Evolutionary conservation across 768 basidiomycete species (phyloP).

Genomic region (Tulasnella sp.): DNA sequence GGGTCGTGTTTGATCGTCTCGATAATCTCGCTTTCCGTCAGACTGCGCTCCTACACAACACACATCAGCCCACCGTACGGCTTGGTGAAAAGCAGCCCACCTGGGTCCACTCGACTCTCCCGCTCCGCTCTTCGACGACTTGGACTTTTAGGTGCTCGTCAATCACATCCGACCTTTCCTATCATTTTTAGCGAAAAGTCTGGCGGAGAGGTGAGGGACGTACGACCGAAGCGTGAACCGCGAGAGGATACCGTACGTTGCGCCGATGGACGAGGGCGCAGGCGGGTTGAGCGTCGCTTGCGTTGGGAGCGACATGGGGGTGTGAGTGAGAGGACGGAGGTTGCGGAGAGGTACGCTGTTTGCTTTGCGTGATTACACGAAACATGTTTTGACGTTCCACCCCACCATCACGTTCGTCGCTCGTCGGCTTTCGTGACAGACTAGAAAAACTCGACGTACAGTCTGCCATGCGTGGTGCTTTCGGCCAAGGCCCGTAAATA

Average conservation of each 20-base stretch:
- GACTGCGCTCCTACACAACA: slow-evolving; percentile 51
- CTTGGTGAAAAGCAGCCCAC: not conserved
- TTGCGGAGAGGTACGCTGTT: too few species aligned
- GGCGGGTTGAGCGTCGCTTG: not conserved
- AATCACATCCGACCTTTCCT: slow-evolving; percentile 9
- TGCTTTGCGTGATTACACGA: too few species aligned
- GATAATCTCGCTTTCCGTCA: slow-evolving; percentile 61
- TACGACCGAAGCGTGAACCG: not conserved
- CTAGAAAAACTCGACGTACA: too few species aligned
- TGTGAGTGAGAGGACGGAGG: too few species aligned
- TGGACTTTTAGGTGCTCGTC: not conserved
- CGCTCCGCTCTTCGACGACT: not conserved
- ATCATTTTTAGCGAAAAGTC: not conserved
- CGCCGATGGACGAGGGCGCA: not conserved
- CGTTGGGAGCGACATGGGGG: slow-evolving; percentile 6
- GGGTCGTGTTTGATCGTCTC: slow-evolving; percentile 29
- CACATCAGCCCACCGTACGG: not conserved
- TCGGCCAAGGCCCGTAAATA: too few species aligned
- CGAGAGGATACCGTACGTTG: slow-evolving; percentile 11
- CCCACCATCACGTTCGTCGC: too few species aligned
- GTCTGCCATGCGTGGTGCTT: too few species aligned
- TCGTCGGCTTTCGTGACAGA: too few species aligned
- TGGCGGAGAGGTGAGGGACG: not conserved
- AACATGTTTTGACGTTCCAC: too few species aligned
- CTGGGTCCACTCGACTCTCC: not conserved